These are phyloP conservation scores for Wickerhamomyces bisporus DNA, from an alignment of 805 yeast genomes.

Conservation along the genomic window DNA sequence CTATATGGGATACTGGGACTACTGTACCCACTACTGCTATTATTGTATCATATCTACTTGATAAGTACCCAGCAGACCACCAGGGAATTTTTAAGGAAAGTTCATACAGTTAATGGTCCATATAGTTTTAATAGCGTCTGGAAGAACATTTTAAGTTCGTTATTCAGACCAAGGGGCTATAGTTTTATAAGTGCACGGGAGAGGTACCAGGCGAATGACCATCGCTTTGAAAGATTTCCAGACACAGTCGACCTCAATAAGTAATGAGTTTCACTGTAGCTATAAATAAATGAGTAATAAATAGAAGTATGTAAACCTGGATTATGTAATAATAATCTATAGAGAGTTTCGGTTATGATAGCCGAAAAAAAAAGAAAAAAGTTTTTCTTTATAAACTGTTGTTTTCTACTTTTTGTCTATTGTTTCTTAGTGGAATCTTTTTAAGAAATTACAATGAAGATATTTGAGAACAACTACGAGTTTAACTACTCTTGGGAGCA, in stretches of 20 bases:
- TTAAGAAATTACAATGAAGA: slow-evolving; percentile 50
- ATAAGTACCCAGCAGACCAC: slow-evolving; percentile 61
- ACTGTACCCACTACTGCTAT: slow-evolving; percentile 52
- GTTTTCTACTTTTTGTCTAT: too few species aligned
- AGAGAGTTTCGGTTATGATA: too few species aligned
- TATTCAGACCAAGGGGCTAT: slow-evolving; percentile 35
- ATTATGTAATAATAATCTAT: too few species aligned
- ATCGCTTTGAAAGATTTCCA: slow-evolving; percentile 28
- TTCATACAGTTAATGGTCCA: slow-evolving; percentile 35
- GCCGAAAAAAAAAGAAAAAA: too few species aligned
- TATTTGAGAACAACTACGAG: slow-evolving; percentile 63
- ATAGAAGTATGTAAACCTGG: too few species aligned
- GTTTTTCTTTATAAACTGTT: too few species aligned
- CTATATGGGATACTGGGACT: slow-evolving; percentile 41
- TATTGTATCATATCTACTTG: slow-evolving; percentile 49
- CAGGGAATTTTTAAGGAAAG: slow-evolving; percentile 55
- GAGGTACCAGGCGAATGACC: slow-evolving; percentile 31
- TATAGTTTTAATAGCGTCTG: slow-evolving; percentile 29
- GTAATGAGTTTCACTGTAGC: slow-evolving; percentile 2
- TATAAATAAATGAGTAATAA: too few species aligned
- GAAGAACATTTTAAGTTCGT: slow-evolving; percentile 29
- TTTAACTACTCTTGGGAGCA: slow-evolving; percentile 90
- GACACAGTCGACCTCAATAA: slow-evolving; percentile 1
- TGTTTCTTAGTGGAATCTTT: neutral
- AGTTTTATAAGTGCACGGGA: slow-evolving; percentile 29